Evolutionary conservation across 805 yeast genomes (phyloP).

Genomic region (Metschnikowia santaceciliae): DNA sequence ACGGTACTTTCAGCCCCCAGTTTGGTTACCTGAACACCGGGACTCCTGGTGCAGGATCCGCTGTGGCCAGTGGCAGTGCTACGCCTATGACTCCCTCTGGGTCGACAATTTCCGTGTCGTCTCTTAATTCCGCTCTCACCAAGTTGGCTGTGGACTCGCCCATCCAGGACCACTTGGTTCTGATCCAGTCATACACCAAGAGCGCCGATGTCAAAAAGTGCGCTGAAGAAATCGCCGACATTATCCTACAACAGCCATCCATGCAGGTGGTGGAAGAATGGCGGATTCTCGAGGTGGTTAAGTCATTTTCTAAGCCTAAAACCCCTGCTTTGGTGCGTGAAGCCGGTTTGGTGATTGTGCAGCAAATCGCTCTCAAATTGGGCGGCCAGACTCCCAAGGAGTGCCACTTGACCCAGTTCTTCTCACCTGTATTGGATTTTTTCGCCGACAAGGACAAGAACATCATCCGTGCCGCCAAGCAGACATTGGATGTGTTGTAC

Average conservation of each 20-base stretch:
- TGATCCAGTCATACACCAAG: constrained; percentile 48
- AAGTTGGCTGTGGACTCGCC: constrained; percentile 61
- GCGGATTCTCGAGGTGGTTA: constrained; percentile 59
- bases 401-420: constrained; percentile 62
- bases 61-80: constrained; percentile 32
- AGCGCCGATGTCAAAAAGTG: constrained; percentile 54
- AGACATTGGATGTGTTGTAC: constrained; percentile 66
- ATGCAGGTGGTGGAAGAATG: constrained; percentile 51
- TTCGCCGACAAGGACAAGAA: constrained; percentile 84
- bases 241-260: constrained; percentile 41
- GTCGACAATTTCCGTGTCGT: constrained; percentile 72
- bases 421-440: constrained; percentile 63
- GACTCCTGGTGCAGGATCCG: constrained; percentile 15
- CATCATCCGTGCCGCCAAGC: constrained; percentile 82
- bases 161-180: constrained; percentile 52
- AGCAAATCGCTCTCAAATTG: constrained; percentile 52
- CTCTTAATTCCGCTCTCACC: constrained; percentile 65
- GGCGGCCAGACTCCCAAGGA: constrained; percentile 72
- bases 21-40: constrained; percentile 8
- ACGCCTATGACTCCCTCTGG: constrained; percentile 34
- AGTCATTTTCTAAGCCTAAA: constrained; percentile 69
- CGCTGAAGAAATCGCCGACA: constrained; percentile 50
- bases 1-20: constrained; percentile 6
- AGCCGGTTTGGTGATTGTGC: constrained; percentile 62
- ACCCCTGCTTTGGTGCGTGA: constrained; percentile 74